phyloP scores from a whole-genome alignment of 164 flowering plant species.

The Tinospora cordifolia region DNA sequence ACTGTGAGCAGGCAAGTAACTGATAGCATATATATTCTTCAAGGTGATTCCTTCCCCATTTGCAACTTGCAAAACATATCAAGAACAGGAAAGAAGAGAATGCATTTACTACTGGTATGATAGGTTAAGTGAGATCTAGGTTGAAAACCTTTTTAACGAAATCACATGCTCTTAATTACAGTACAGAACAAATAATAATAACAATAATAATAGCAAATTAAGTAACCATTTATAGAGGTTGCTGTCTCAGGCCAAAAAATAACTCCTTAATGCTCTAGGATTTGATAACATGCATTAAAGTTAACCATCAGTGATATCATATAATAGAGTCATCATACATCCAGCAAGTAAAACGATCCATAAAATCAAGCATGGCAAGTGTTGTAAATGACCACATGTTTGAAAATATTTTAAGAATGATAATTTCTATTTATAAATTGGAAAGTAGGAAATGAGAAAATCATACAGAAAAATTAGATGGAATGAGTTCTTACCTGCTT shows the following conservation, averaged over 20 bases:
- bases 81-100: no score
- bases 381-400: neutral
- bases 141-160: no score
- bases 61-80: no score
- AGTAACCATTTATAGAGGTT: no score
- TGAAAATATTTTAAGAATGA: neutral
- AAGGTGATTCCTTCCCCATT: no score
- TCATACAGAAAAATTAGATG: neutral
- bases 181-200: no score
- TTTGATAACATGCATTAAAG: neutral
- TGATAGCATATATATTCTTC: no score
- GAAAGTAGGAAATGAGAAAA: neutral
- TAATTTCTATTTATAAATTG: neutral
- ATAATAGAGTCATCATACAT: neutral
- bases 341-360: neutral
- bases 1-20: no score
- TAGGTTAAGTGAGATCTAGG: no score
- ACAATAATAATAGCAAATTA: no score
- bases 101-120: no score
- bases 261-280: neutral
- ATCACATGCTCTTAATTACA: no score
- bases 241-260: neutral
- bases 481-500: conserved; percentile 40
- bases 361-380: neutral
- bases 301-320: neutral